A percentile compares a stretch with the other conserved stretches of the same genome.
Conservation (phyloP, 1,284 basidiomycete genomes). For the Naganishia cerealis region DNA sequence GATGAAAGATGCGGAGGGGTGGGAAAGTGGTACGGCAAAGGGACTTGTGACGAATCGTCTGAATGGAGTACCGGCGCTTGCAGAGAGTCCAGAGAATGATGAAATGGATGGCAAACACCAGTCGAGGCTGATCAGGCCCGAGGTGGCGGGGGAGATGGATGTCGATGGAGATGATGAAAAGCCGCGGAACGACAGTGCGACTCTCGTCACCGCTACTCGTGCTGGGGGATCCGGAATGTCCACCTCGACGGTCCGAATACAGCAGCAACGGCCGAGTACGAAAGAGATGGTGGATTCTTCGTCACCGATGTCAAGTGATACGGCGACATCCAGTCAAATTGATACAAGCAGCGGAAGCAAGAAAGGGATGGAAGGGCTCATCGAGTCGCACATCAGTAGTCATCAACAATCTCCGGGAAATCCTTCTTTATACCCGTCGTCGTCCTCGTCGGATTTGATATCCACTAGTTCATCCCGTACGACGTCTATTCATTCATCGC, state of each 20-base stretch:
- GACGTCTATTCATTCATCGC: background rate
- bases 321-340: conserved; percentile 5
- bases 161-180: background rate
- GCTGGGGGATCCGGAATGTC: background rate
- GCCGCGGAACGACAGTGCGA: background rate
- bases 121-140: background rate
- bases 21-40: background rate
- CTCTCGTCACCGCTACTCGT: background rate
- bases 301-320: conserved; percentile 11
- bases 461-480: conserved; percentile 7
- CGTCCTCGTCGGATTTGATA: background rate
- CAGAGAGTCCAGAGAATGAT: background rate
- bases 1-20: background rate
- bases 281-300: background rate
- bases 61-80: background rate
- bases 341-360: background rate
- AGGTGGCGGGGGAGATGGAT: background rate
- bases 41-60: background rate
- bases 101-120: conserved; percentile 7
- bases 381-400: background rate
- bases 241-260: background rate
- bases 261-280: background rate
- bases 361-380: background rate
- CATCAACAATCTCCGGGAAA: background rate
- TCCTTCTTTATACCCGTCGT: background rate